phyloP scores from a whole-genome alignment of 352 stramenopile species.

The Pythium scleroteichum region DNA sequence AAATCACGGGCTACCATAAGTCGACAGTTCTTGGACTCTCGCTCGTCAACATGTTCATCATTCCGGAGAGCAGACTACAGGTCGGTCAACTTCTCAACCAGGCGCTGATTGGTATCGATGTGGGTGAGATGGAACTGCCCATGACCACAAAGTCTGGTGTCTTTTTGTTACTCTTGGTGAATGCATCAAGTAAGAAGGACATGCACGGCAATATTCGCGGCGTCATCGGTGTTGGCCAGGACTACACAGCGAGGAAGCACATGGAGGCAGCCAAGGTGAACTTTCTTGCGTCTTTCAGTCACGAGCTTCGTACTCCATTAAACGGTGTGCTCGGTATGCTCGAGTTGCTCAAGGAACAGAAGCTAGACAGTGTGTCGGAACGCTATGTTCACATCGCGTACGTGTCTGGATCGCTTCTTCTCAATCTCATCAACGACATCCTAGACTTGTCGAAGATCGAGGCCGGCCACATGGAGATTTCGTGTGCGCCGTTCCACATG shows the following conservation, averaged over 20 bases:
- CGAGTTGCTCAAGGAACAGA: slow-evolving; percentile 76
- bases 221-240: slow-evolving; percentile 91
- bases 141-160: slow-evolving; percentile 79
- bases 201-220: slow-evolving; percentile 91
- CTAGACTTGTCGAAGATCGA: slow-evolving; percentile 94
- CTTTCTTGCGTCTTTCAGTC: slow-evolving; percentile 84
- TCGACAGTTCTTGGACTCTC: slow-evolving; percentile 69
- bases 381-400: slow-evolving; percentile 87
- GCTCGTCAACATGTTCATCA: slow-evolving; percentile 82
- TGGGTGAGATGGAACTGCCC: slow-evolving; percentile 85
- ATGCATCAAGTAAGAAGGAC: slow-evolving; percentile 88
- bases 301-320: slow-evolving; percentile 79
- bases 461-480: slow-evolving; percentile 89
- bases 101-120: slow-evolving; percentile 79
- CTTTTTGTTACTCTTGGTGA: slow-evolving; percentile 76
- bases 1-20: slow-evolving; percentile 81
- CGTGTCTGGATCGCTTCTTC: slow-evolving; percentile 80
- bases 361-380: slow-evolving; percentile 60
- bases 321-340: slow-evolving; percentile 86
- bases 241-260: slow-evolving; percentile 89
- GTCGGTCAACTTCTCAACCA: slow-evolving; percentile 77
- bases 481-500: slow-evolving; percentile 81
- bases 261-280: slow-evolving; percentile 87
- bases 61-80: slow-evolving; percentile 59
- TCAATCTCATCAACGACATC: slow-evolving; percentile 93